Percentiles rank a stretch among this genome's conserved stretches.
Conservation (phyloP, 352 stramenopile species). For the Aphanomyces stellatus region DNA sequence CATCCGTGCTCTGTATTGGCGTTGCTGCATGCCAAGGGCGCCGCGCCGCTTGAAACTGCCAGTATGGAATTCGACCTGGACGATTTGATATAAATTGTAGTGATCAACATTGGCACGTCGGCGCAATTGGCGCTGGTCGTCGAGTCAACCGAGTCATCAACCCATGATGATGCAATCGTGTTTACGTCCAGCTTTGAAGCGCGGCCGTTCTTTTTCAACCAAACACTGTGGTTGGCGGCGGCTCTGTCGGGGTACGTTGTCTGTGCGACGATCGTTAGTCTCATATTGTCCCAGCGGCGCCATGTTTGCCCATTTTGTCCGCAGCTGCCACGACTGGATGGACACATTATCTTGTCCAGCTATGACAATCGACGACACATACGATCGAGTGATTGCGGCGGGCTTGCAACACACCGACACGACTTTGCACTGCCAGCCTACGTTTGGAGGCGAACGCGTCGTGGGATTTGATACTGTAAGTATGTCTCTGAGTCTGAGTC, state of each 20-base stretch:
- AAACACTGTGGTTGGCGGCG: constrained; percentile 58
- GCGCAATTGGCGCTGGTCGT: constrained; percentile 68
- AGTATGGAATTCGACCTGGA: too few species aligned
- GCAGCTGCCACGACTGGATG: constrained; percentile 29
- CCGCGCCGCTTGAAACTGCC: constrained; percentile 1
- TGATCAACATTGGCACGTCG: constrained; percentile 78
- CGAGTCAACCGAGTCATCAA: neutral
- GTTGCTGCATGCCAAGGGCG: constrained; percentile 26
- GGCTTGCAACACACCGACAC: constrained; percentile 44
- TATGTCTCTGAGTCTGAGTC: neutral
- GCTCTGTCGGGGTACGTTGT: constrained; percentile 55
- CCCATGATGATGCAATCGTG: neutral
- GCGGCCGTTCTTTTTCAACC: constrained; percentile 48
- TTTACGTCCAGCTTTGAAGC: constrained; percentile 53
- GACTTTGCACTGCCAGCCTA: constrained; percentile 46
- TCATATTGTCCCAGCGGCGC: constrained; percentile 37
- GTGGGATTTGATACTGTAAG: neutral
- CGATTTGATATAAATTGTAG: constrained; percentile 24
- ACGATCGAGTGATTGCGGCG: constrained; percentile 44
- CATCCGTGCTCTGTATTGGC: constrained; percentile 67
- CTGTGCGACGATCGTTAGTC: neutral
- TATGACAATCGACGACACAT: constrained; percentile 26
- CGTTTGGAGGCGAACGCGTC: constrained; percentile 52
- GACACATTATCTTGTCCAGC: neutral
- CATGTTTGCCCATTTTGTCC: constrained; percentile 55